Percentiles rank a stretch among this genome's conserved stretches.
Evolutionary conservation across 2,329 filamentous ascomycete genomes (phyloP).

Genomic region (Cladosporium sp.): DNA sequence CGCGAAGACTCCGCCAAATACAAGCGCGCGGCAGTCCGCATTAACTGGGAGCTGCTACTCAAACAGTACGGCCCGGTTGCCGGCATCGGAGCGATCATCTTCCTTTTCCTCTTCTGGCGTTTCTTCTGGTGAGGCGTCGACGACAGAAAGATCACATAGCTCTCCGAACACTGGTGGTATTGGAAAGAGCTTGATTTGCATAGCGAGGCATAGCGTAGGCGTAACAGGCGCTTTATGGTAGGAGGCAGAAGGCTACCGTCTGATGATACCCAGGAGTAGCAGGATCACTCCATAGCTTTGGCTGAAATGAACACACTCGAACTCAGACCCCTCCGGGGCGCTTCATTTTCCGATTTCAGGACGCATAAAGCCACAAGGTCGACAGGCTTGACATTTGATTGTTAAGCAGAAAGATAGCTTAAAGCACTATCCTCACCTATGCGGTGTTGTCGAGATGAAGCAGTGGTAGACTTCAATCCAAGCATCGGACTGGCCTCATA

Average conservation of each 20-base stretch:
- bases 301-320: conserved; percentile 13
- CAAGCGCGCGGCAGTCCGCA: conserved; percentile 83
- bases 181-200: conserved; percentile 23
- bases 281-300: conserved; percentile 21
- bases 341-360: neutral
- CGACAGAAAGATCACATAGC: neutral
- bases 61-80: conserved; percentile 96
- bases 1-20: conserved; percentile 95
- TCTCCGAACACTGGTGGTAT: conserved; percentile 7
- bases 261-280: conserved; percentile 30
- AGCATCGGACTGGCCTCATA: neutral
- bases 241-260: conserved; percentile 19
- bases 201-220: conserved; percentile 28
- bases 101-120: conserved; percentile 87
- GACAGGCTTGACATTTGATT: neutral
- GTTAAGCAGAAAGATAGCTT: conserved; percentile 27
- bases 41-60: conserved; percentile 95
- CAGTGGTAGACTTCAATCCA: neutral
- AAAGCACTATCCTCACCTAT: conserved; percentile 21
- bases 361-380: neutral
- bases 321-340: conserved; percentile 10
- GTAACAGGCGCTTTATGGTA: conserved; percentile 22
- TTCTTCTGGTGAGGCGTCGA: conserved; percentile 76
- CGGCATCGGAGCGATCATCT: conserved; percentile 74
- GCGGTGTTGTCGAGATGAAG: neutral